These are phyloP conservation scores for Vitellaria paradoxa DNA, from an alignment of 179 eudicot species.

Conservation along the genomic window DNA sequence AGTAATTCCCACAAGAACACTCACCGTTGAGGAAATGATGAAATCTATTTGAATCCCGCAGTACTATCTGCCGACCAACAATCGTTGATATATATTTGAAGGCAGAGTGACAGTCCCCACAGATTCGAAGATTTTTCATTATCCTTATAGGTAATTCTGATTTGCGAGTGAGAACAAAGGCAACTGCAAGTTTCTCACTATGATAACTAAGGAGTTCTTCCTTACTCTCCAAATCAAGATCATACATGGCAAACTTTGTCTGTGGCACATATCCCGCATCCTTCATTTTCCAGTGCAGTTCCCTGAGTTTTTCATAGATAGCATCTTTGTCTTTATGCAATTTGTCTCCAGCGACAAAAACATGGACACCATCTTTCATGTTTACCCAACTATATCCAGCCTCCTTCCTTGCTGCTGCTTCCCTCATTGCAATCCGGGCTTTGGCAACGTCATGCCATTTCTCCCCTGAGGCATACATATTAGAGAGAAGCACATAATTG, in stretches of 20 bases:
- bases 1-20: slow-evolving; percentile 76
- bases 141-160: slow-evolving; percentile 62
- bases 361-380: slow-evolving; percentile 72
- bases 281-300: slow-evolving; percentile 52
- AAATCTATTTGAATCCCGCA: slow-evolving; percentile 67
- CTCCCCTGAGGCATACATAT: slow-evolving; percentile 71
- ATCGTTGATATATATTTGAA: slow-evolving; percentile 59
- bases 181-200: slow-evolving; percentile 77
- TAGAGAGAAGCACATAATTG: slow-evolving; percentile 68
- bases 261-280: slow-evolving; percentile 64
- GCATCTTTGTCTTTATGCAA: slow-evolving; percentile 61
- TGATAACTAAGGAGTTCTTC: slow-evolving; percentile 74
- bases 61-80: slow-evolving; percentile 50
- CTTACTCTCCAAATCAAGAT: slow-evolving; percentile 65
- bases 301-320: slow-evolving; percentile 50
- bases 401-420: slow-evolving; percentile 54
- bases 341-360: slow-evolving; percentile 66
- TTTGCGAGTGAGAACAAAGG: slow-evolving; percentile 61
- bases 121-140: slow-evolving; percentile 74
- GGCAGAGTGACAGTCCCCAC: slow-evolving; percentile 75
- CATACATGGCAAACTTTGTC: slow-evolving; percentile 51
- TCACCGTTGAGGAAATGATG: slow-evolving; percentile 67
- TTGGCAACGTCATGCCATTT: slow-evolving; percentile 64
- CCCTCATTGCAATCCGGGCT: slow-evolving; percentile 50
- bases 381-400: slow-evolving; percentile 84